phyloP scores from a whole-genome alignment of 2,329 filamentous ascomycete genomes.

The Geosmithia putterillii region DNA sequence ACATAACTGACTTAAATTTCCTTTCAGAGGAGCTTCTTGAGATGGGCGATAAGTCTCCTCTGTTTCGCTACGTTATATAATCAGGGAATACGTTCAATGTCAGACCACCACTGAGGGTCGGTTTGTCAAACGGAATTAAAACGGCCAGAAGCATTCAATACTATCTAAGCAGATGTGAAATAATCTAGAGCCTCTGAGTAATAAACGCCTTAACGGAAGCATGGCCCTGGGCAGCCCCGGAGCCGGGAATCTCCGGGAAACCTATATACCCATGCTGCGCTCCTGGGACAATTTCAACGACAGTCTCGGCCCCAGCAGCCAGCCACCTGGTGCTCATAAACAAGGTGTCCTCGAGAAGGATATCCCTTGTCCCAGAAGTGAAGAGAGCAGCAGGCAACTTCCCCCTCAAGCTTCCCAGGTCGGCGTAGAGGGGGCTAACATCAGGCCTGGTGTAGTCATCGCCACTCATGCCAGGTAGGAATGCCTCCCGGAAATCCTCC shows the following conservation, averaged over 20 bases:
- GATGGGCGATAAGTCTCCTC: slow-evolving; percentile 8
- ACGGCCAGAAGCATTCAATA: too few relatives aligned
- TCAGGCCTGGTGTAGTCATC: not conserved
- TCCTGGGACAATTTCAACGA: slow-evolving; percentile 5
- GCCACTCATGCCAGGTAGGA: not conserved
- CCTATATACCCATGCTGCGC: slow-evolving; percentile 5
- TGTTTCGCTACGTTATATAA: slow-evolving; percentile 6
- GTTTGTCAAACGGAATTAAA: too few relatives aligned
- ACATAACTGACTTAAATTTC: not conserved
- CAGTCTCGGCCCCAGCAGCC: slow-evolving; percentile 5
- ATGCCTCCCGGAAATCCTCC: not conserved
- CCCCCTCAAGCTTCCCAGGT: slow-evolving; percentile 1
- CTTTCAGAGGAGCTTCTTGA: slow-evolving; percentile 5
- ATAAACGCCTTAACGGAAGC: not conserved
- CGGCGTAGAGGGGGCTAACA: slow-evolving; percentile 3
- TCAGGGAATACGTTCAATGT: too few relatives aligned
- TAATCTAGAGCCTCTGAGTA: not conserved
- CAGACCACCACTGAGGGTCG: too few relatives aligned
- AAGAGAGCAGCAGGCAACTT: slow-evolving; percentile 5
- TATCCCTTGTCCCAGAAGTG: slow-evolving; percentile 6
- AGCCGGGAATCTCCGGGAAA: not conserved
- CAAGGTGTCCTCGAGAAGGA: slow-evolving; percentile 6
- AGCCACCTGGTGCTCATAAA: slow-evolving; percentile 7
- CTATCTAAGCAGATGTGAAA: too few relatives aligned
- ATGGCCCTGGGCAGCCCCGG: not conserved